phyloP scores from a whole-genome alignment of 352 stramenopile genomes.

The Pythium monospermum region DNA sequence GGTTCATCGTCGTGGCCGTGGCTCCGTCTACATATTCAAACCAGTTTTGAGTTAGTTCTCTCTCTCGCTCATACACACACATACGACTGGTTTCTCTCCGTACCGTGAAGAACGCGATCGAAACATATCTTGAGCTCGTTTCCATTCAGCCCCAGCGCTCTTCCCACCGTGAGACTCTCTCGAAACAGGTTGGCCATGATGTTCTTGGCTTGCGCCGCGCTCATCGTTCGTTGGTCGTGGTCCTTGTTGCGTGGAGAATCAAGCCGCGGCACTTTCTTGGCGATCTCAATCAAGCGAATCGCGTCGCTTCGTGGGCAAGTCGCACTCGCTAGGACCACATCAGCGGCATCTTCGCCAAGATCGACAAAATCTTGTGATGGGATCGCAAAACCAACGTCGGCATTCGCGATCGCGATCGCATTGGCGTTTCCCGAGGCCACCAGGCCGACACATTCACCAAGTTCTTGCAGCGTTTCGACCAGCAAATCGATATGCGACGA shows the following conservation, averaged over 20 bases:
- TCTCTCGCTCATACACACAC: no score
- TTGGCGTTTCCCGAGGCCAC: slow-evolving; percentile 41
- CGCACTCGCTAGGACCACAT: slow-evolving; percentile 33
- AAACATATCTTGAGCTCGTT: slow-evolving; percentile 30
- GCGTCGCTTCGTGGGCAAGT: slow-evolving; percentile 42
- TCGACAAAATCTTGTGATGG: slow-evolving; percentile 37
- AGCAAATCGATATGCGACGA: slow-evolving; percentile 40
- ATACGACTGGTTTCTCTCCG: no score
- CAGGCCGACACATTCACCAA: slow-evolving; percentile 43
- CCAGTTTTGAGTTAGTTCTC: not conserved
- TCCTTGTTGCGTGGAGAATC: slow-evolving; percentile 1
- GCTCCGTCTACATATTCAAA: not conserved
- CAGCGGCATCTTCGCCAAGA: slow-evolving; percentile 41
- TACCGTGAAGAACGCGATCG: slow-evolving; percentile 19
- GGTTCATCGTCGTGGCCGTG: not conserved
- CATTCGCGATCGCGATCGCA: slow-evolving; percentile 36
- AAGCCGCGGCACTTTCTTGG: slow-evolving; percentile 28
- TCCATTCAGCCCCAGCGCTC: slow-evolving; percentile 29
- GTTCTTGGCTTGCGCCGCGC: slow-evolving; percentile 12
- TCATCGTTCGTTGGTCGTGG: no score
- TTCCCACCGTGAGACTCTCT: slow-evolving; percentile 27
- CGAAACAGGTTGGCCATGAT: slow-evolving; percentile 30
- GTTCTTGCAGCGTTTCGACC: slow-evolving; percentile 46
- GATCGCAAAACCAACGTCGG: slow-evolving; percentile 46
- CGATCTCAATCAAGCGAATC: slow-evolving; percentile 41